These are phyloP conservation scores for Arthroderma sp. DNA, from an alignment of 2,329 filamentous ascomycete genomes.

Conservation along the genomic window DNA sequence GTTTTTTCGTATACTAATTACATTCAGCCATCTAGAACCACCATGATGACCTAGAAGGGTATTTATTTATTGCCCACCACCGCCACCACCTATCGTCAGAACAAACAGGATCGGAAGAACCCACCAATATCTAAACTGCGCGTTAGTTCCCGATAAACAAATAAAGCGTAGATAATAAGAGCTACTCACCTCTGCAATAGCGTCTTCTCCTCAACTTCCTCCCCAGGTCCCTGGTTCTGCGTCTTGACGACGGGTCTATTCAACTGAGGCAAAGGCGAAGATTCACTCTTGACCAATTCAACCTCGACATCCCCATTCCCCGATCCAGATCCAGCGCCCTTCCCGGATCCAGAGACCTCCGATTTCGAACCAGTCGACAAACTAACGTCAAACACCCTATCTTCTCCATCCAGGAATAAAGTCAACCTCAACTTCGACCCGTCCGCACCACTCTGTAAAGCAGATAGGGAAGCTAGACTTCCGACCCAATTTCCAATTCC, in stretches of 20 bases:
- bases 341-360: not conserved
- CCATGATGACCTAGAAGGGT: not conserved
- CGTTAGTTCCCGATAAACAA: conserved; percentile 1
- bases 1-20: too few species aligned
- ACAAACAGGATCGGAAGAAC: conserved; percentile 29
- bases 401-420: conserved; percentile 25
- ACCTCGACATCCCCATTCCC: conserved; percentile 13
- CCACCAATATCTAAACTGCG: conserved; percentile 34
- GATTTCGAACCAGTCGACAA: conserved; percentile 14
- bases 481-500: conserved; percentile 23
- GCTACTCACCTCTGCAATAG: conserved; percentile 26
- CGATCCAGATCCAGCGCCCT: not conserved
- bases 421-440: conserved; percentile 16
- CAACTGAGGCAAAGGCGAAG: conserved; percentile 26
- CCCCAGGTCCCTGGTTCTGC: conserved; percentile 15
- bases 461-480: conserved; percentile 25
- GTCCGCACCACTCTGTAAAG: conserved; percentile 13
- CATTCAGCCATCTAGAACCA: too few species aligned
- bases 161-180: not conserved
- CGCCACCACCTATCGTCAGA: conserved; percentile 29
- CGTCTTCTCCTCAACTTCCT: conserved; percentile 28
- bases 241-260: conserved; percentile 27
- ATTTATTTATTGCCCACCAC: conserved; percentile 17
- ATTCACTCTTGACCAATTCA: conserved; percentile 20
- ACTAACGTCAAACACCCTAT: conserved; percentile 29